These are phyloP conservation scores for Magnusiomyces magnusii DNA, from an alignment of 1,139 yeast species.

Conservation along the genomic window DNA sequence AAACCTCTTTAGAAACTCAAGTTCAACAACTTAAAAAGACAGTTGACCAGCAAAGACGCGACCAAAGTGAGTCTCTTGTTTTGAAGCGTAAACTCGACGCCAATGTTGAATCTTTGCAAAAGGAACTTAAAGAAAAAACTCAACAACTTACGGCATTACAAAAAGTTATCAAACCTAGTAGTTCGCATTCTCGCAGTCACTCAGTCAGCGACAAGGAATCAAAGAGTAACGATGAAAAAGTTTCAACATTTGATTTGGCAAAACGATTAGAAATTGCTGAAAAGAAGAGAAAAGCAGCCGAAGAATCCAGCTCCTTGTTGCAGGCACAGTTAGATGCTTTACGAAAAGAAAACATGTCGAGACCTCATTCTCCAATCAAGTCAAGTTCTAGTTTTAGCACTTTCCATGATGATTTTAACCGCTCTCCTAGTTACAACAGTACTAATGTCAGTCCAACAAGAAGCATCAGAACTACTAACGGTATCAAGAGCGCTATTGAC, in stretches of 20 bases:
- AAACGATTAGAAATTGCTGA: constrained; percentile 27
- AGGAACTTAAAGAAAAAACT: constrained; percentile 25
- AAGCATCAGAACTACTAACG: constrained; percentile 13
- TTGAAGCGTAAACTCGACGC: constrained; percentile 25
- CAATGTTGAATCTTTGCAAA: constrained; percentile 23
- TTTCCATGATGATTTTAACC: constrained; percentile 24
- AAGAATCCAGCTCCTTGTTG: constrained; percentile 25
- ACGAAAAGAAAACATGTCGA: constrained; percentile 21
- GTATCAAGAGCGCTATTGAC: constrained; percentile 15
- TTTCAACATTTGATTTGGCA: constrained; percentile 26
- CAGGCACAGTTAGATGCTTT: constrained; percentile 29
- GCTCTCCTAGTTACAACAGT: neutral
- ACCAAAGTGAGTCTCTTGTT: constrained; percentile 28
- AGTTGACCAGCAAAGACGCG: constrained; percentile 24
- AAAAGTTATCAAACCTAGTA: constrained; percentile 23
- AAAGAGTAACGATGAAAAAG: constrained; percentile 16
- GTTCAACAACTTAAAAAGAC: constrained; percentile 21
- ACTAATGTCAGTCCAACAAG: constrained; percentile 9
- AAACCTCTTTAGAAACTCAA: constrained; percentile 22
- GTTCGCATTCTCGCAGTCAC: constrained; percentile 9
- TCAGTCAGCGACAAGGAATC: constrained; percentile 16
- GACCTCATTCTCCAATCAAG: constrained; percentile 14
- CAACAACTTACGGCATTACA: constrained; percentile 27
- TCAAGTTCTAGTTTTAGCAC: constrained; percentile 20
- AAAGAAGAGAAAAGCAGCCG: constrained; percentile 25